phyloP scores from a whole-genome alignment of 805 yeast species.

The Brettanomyces sp. region DNA sequence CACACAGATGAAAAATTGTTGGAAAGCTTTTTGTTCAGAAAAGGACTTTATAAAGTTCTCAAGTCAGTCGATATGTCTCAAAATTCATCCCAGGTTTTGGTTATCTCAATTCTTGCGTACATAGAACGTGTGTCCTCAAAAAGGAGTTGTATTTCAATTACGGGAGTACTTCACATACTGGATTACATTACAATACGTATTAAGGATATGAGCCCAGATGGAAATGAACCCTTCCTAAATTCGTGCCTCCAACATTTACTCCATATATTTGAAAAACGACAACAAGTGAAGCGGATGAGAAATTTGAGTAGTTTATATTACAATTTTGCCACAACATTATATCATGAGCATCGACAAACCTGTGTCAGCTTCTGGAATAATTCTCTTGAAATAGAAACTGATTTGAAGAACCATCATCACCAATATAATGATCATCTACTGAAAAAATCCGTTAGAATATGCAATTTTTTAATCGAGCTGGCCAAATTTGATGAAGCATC shows the following conservation, averaged over 20 bases:
- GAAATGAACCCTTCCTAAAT: slow-evolving; percentile 3
- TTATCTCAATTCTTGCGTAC: slow-evolving; percentile 5
- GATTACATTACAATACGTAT: slow-evolving; percentile 15
- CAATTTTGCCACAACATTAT: slow-evolving; percentile 27
- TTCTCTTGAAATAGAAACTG: slow-evolving; percentile 26
- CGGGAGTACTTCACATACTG: slow-evolving; percentile 6
- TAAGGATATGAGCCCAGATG: slow-evolving; percentile 7
- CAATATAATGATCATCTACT: too few species aligned
- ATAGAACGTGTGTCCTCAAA: not conserved
- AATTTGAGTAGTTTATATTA: slow-evolving; percentile 39
- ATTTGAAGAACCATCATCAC: slow-evolving; percentile 4
- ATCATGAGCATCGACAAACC: slow-evolving; percentile 7
- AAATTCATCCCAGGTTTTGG: slow-evolving; percentile 1
- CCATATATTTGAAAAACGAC: slow-evolving; percentile 13
- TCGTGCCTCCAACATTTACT: slow-evolving; percentile 10
- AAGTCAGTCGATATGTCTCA: slow-evolving; percentile 4
- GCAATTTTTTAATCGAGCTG: slow-evolving; percentile 21
- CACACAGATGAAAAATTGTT: not conserved
- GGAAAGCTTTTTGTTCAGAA: not conserved
- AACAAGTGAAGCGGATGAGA: slow-evolving; percentile 28
- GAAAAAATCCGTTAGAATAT: slow-evolving; percentile 26
- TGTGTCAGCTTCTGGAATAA: slow-evolving; percentile 14
- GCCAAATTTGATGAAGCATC: slow-evolving; percentile 9
- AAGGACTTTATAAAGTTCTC: not conserved
- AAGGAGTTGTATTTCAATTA: not conserved